phyloP scores from a whole-genome alignment of 805 yeast genomes.

The Groenewaldozyma tartarivorans region DNA sequence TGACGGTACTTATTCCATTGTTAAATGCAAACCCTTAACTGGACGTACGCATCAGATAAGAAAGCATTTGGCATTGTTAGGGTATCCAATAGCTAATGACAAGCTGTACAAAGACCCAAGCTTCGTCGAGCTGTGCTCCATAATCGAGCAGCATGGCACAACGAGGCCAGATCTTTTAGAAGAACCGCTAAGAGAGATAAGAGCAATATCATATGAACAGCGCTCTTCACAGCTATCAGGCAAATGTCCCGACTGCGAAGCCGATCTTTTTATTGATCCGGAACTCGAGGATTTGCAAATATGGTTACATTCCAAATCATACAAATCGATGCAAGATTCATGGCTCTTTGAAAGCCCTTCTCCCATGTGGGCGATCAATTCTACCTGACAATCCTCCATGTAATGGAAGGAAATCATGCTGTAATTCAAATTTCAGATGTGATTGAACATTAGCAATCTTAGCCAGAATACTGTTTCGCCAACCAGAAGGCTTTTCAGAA shows the following conservation, averaged over 20 bases:
- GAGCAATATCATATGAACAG: slow-evolving; percentile 28
- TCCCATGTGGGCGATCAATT: slow-evolving; percentile 59
- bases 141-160: slow-evolving; percentile 31
- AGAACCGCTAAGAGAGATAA: slow-evolving; percentile 34
- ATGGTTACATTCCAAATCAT: slow-evolving; percentile 78
- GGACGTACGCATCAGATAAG: slow-evolving; percentile 95
- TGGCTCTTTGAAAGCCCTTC: slow-evolving; percentile 63
- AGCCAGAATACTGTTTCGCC: too few relatives aligned
- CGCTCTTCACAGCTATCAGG: slow-evolving; percentile 25
- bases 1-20: slow-evolving; percentile 40
- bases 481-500: too few relatives aligned
- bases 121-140: slow-evolving; percentile 53
- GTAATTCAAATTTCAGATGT: not conserved
- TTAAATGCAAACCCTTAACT: slow-evolving; percentile 71
- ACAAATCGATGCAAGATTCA: slow-evolving; percentile 32
- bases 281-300: slow-evolving; percentile 66
- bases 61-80: slow-evolving; percentile 77
- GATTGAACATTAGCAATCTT: too few relatives aligned
- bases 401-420: not conserved
- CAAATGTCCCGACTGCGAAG: slow-evolving; percentile 50
- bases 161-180: slow-evolving; percentile 29
- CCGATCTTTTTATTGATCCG: slow-evolving; percentile 66
- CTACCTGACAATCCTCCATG: slow-evolving; percentile 1
- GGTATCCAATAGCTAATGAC: slow-evolving; percentile 83
- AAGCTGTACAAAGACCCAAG: slow-evolving; percentile 64